Percentiles rank a stretch among this genome's conserved stretches.
Conservation (phyloP, 169 alveolate species). For the Toxoplasma gondii region DNA sequence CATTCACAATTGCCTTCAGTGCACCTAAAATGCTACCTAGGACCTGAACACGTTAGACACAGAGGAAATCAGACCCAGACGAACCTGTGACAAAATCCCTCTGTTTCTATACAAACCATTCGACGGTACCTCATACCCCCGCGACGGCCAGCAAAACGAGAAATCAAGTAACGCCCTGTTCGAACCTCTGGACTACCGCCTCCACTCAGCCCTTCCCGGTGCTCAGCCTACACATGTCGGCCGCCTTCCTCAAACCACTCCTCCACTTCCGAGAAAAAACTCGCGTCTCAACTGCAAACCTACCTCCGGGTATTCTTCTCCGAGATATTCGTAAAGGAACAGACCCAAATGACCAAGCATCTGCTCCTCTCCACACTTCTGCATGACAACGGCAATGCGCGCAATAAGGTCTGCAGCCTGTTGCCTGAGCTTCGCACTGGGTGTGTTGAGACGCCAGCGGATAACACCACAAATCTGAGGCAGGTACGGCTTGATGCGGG, state of each 20-base stretch:
- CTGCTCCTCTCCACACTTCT: conserved; percentile 97
- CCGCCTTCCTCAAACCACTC: too few species aligned
- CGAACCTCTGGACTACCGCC: too few species aligned
- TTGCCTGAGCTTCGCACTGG: conserved; percentile 97
- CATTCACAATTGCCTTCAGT: conserved; percentile 97
- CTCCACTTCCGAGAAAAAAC: too few species aligned
- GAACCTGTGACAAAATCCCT: background rate
- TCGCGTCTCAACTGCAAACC: background rate
- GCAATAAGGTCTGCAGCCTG: conserved; percentile 99
- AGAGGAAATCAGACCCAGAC: background rate
- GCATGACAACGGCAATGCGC: conserved; percentile 96
- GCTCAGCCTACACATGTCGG: too few species aligned
- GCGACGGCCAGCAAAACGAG: too few species aligned
- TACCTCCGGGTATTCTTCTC: conserved; percentile 99
- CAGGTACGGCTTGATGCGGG: conserved; percentile 96
- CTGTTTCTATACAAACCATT: background rate
- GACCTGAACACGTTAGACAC: conserved; percentile 6
- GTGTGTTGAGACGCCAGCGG: conserved; percentile 93
- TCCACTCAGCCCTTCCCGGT: too few species aligned
- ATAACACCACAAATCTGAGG: conserved; percentile 98
- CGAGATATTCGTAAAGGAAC: conserved; percentile 96
- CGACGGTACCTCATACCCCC: too few species aligned
- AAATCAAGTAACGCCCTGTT: too few species aligned
- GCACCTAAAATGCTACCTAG: conserved; percentile 98
- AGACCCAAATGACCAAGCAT: conserved; percentile 97